Conservation (phyloP, 2,329 filamentous ascomycete genomes). For the Tolypocladium inflatum region DNA sequence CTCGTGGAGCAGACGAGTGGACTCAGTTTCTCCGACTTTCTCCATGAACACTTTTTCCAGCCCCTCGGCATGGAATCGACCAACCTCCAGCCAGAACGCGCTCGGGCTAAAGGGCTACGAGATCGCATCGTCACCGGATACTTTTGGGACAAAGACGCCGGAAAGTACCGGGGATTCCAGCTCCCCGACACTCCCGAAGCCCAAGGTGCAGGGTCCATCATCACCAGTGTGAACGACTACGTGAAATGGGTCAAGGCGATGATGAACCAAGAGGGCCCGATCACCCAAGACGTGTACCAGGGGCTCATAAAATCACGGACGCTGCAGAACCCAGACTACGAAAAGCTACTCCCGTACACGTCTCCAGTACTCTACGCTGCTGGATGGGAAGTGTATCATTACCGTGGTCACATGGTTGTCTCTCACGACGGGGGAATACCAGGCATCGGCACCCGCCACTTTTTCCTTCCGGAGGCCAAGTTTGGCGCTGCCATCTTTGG, state of each 20-base stretch:
- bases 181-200: conserved; percentile 12
- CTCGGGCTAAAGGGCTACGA: conserved; percentile 8
- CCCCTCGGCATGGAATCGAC: conserved; percentile 7
- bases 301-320: conserved; percentile 11
- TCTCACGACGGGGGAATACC: conserved; percentile 14
- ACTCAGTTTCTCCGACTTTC: conserved; percentile 11
- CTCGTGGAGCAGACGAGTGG: conserved; percentile 12
- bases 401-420: conserved; percentile 11
- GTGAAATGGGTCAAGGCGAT: conserved; percentile 18
- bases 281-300: conserved; percentile 13
- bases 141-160: conserved; percentile 7
- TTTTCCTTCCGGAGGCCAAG: conserved; percentile 15
- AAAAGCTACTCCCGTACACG: conserved; percentile 4
- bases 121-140: conserved; percentile 11
- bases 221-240: conserved; percentile 18
- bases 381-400: conserved; percentile 13
- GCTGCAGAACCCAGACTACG: conserved; percentile 5
- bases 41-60: conserved; percentile 5
- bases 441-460: conserved; percentile 14
- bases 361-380: conserved; percentile 9
- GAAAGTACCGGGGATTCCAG: conserved; percentile 1
- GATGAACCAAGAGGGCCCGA: conserved; percentile 11
- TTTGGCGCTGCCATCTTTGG: conserved; percentile 16
- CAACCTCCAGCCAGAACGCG: conserved; percentile 11
- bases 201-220: conserved; percentile 18